Base-by-base conservation (phyloP, 2,329 filamentous ascomycete species). In the Xylaria sp. region DNA sequence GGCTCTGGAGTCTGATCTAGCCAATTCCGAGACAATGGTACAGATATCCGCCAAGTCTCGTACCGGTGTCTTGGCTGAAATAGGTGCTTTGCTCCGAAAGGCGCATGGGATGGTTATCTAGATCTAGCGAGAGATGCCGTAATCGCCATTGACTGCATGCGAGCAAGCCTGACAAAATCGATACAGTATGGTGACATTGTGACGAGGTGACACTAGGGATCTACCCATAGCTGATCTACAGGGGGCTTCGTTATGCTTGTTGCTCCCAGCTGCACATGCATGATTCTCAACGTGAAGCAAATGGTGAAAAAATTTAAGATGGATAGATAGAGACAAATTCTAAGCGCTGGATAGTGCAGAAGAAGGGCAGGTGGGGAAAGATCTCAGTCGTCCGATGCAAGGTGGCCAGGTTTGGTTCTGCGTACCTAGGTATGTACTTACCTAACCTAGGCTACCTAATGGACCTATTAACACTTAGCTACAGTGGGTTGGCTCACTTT, bases 1-100 rank as follows among this genome's bases (percentile, higher is more conserved):
- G 5, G 25, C 22, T n/a, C 15, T 42, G 36, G 27, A 54, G 27
- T 36, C 15, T 27, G 27, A 47, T 47, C 51, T 56, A 13, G 50
- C 22, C 44, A 39, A 31, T 42, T 63, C 60, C 60, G 60, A 56
- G 60, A 56, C 51, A 39, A 15, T 25, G 60, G 51, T 50, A 63
- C 60, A 56, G 9, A 27, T 42, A 29, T 11, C 31, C 51, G 51
- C 60, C 60, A 56, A 56, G 60, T 36, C 44, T 56, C 29, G 22
- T 10, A 20, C 27, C 51, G 42, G 60, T 36, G 11, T 63, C 54
- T 50, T 56, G 51, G 44, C 51, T 50, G 29, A 20, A 61, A 56
- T 31, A 45, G 44, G 31, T 31, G 22, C 51, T 42, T 33, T 44
- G 17, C 53, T 39, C 53, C 53, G 53, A 55, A 42, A 15, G 53